A percentile compares a stretch with the other conserved stretches of the same genome.
Conservation (phyloP, 1,139 yeast genomes). For the Geotrichum fermentans region DNA sequence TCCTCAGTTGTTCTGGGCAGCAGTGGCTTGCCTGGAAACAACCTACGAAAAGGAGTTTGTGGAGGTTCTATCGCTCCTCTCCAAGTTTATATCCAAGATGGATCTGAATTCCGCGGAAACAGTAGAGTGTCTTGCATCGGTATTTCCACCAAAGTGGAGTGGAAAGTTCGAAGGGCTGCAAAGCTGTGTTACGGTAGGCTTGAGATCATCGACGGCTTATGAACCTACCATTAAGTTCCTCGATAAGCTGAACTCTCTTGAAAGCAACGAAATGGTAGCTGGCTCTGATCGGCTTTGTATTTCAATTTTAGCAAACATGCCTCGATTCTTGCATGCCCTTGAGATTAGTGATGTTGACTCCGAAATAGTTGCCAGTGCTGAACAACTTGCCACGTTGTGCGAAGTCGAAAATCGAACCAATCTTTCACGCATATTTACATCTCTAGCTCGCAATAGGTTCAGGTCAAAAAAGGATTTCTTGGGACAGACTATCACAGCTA, state of each 20-base stretch:
- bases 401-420: constrained; percentile 53
- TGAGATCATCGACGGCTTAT: constrained; percentile 74
- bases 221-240: constrained; percentile 71
- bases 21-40: constrained; percentile 86
- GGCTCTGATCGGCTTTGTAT: constrained; percentile 63
- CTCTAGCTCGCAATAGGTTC: constrained; percentile 72
- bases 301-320: constrained; percentile 73
- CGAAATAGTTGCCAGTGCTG: constrained; percentile 28
- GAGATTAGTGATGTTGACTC: constrained; percentile 49
- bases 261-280: constrained; percentile 75
- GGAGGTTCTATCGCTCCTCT: constrained; percentile 75
- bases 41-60: constrained; percentile 90
- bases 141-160: constrained; percentile 95
- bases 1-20: constrained; percentile 94
- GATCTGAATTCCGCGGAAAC: constrained; percentile 84
- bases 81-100: constrained; percentile 79
- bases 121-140: constrained; percentile 71
- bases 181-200: constrained; percentile 69
- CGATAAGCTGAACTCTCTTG: constrained; percentile 60
- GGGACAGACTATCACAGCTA: constrained; percentile 68
- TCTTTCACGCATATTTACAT: constrained; percentile 66
- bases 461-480: constrained; percentile 85
- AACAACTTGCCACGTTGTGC: constrained; percentile 55
- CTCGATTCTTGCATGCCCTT: constrained; percentile 76
- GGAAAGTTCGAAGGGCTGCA: constrained; percentile 89